Conservation (phyloP, 805 yeast genomes). For the Osmozyma mogii region DNA sequence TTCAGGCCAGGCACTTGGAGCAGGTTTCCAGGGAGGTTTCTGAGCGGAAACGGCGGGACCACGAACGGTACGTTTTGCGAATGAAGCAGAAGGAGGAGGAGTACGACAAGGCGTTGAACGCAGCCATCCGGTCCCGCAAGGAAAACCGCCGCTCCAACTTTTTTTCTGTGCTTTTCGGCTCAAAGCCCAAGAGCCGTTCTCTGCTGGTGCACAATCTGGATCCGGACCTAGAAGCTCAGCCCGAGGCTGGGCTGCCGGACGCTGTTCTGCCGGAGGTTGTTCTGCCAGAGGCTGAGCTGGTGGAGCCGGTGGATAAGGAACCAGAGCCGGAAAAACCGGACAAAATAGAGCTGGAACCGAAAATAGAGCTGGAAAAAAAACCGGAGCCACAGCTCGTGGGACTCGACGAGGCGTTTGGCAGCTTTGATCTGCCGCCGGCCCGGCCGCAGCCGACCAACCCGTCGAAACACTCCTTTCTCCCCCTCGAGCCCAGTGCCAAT, state of each 20-base stretch:
- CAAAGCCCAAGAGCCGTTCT: constrained; percentile 8
- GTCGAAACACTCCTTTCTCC: no score
- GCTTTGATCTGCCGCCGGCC: constrained; percentile 2
- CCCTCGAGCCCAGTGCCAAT: background rate
- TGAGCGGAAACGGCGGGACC: constrained; percentile 33
- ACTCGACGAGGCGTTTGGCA: no score
- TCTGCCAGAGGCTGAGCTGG: no score
- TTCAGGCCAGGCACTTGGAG: constrained; percentile 30
- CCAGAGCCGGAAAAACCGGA: background rate
- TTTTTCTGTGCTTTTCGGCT: constrained; percentile 20
- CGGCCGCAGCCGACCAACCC: no score
- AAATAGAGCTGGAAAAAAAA: no score
- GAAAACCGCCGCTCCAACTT: constrained; percentile 18
- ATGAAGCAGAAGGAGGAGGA: constrained; percentile 32
- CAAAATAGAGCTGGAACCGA: no score
- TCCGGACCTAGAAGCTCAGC: no score
- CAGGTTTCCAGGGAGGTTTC: constrained; percentile 28
- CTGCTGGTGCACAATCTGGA: no score
- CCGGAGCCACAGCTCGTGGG: no score
- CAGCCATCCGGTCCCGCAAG: constrained; percentile 19
- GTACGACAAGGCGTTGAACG: constrained; percentile 23
- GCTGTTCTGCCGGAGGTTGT: no score
- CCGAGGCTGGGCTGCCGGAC: no score
- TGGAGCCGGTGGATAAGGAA: constrained; percentile 1
- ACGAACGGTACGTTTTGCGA: constrained; percentile 28